Base-by-base conservation (phyloP, 208 protist genomes). In the Crithidia acanthocephali region DNA sequence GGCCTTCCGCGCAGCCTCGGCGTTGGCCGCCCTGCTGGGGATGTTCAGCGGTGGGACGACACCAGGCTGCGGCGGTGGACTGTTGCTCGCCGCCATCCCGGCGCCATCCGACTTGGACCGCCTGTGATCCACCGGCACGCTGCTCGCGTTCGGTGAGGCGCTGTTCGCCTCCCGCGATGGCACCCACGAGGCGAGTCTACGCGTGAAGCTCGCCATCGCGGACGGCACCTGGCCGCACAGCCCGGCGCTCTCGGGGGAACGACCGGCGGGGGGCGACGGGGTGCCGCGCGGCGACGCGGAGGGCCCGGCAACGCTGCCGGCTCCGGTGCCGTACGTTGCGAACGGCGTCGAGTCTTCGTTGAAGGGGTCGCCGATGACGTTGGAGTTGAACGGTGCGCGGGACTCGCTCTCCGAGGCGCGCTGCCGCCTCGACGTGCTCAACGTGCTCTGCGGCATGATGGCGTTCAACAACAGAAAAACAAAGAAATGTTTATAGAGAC, bases 251-350 rank as follows among this genome's bases (percentile, higher is more conserved):
- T 68, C 62, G 2, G 62, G 62, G 0, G 65, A 59, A 7, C 35
- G 27, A 1, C 47, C 55, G 11, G 33, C 55, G 2, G 53, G 40
- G 3, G 32, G 35, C 1, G 53, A n/a, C 32, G 50, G 30, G 22
- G 57, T 53, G 27, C 0, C 3, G 28, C 30, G 13, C 1, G 61
- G 33, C 0, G 70, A 52, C 7, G 47, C 13, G 25, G 63, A 27
- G 32, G 44, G 23, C 2, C n/a, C 33, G 22, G 64, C 22, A 7
- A 72, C 64, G 59, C 64, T 72, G 48, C 64, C 72, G 8, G 56
- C 47, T 9, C 64, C 72, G 9, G 57, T 16, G 58, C 72, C 50
- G 63, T 67, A 72, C 28, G 72, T 62, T 9, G 48, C 18, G 57
- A 64, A 76, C 47, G 42, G 52, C 0, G 52, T 35, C 7, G n/a